Evolutionary conservation across 306 rosid species (phyloP).

Genomic region (Malus sylvestris): DNA sequence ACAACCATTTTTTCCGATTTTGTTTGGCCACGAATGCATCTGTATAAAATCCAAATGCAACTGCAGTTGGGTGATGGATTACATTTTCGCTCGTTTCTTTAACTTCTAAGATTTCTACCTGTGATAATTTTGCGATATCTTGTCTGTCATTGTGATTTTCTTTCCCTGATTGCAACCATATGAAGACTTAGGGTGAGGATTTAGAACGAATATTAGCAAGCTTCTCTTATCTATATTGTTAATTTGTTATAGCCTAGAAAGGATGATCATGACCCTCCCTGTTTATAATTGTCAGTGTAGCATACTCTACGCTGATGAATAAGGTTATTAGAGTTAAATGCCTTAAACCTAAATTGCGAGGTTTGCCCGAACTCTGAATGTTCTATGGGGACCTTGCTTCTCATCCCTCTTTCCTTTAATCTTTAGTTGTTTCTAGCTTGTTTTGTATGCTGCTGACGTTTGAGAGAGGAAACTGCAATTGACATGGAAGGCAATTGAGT

Average conservation of each 20-base stretch:
- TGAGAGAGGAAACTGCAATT: not conserved
- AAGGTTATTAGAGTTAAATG: not conserved
- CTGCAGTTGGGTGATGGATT: slow-evolving; percentile 18
- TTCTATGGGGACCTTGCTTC: not conserved
- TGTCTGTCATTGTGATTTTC: not conserved
- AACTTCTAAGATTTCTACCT: not conserved
- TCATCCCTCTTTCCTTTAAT: not conserved
- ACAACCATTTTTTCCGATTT: slow-evolving; percentile 20
- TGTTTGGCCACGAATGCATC: slow-evolving; percentile 14
- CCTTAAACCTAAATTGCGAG: not conserved
- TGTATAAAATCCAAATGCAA: slow-evolving; percentile 25
- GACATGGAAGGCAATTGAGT: not conserved
- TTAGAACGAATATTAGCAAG: not conserved
- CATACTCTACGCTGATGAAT: not conserved
- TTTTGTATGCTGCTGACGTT: not conserved
- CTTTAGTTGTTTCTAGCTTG: not conserved
- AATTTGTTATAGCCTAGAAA: not conserved
- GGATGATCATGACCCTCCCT: not conserved
- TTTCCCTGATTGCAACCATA: not conserved
- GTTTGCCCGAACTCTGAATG: not conserved
- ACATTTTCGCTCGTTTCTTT: not conserved
- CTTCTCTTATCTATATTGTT: not conserved
- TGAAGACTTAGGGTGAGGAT: not conserved
- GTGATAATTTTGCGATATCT: not conserved
- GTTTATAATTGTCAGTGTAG: not conserved